Evolutionary conservation across 2,329 filamentous ascomycete species (phyloP).

Genomic region (Knoxdaviesia proteae): DNA sequence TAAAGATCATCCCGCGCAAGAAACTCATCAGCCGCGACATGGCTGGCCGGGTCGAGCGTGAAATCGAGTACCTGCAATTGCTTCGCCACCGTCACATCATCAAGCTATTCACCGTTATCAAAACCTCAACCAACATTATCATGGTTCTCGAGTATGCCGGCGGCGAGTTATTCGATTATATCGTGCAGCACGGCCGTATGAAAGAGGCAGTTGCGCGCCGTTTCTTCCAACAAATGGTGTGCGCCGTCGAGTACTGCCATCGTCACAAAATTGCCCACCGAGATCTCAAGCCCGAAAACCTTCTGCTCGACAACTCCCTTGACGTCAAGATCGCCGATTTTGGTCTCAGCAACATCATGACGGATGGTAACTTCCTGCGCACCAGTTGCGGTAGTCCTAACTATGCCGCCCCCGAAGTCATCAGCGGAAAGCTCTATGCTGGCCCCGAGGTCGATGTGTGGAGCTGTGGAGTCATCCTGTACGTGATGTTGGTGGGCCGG

Average conservation of each 20-base stretch:
- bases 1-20: slow-evolving; percentile 94
- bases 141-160: slow-evolving; percentile 98
- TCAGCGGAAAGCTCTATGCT: slow-evolving; percentile 91
- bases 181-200: slow-evolving; percentile 84
- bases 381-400: slow-evolving; percentile 97
- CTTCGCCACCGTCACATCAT: slow-evolving; percentile 96
- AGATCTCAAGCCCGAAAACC: slow-evolving; percentile 91
- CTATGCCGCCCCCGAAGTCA: slow-evolving; percentile 93
- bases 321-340: slow-evolving; percentile 99
- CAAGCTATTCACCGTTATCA: slow-evolving; percentile 97
- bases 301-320: slow-evolving; percentile 81
- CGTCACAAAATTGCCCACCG: slow-evolving; percentile 97
- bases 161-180: slow-evolving; percentile 93
- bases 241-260: slow-evolving; percentile 96
- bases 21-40: slow-evolving; percentile 95
- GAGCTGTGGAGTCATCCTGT: slow-evolving; percentile 86
- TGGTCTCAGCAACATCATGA: slow-evolving; percentile 98
- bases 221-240: slow-evolving; percentile 98
- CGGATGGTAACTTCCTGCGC: slow-evolving; percentile 95
- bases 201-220: slow-evolving; percentile 80
- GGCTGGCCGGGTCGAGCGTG: slow-evolving; percentile 89
- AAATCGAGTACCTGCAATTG: slow-evolving; percentile 94
- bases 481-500: slow-evolving; percentile 59
- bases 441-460: slow-evolving; percentile 96
- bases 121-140: slow-evolving; percentile 82